Evolutionary conservation across 2,329 filamentous ascomycete genomes (phyloP).

Genomic region (Penicillium capsulatum): DNA sequence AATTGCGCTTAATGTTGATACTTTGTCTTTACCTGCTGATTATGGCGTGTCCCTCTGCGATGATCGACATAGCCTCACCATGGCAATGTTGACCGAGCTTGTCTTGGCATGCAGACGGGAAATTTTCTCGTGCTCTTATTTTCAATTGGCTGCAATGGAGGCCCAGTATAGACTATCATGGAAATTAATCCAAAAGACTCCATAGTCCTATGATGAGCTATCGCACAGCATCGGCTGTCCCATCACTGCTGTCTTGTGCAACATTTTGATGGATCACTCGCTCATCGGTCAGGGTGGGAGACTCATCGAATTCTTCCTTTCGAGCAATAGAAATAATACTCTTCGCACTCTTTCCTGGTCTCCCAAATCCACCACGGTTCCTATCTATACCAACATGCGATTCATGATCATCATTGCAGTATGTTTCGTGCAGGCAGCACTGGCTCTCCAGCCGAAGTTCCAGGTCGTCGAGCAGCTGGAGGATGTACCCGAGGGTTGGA

Average conservation of each 20-base stretch:
- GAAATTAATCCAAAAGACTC: too few species aligned
- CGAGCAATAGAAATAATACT: too few species aligned
- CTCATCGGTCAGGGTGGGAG: neutral
- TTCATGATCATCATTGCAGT: conserved; percentile 9
- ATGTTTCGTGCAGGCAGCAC: conserved; percentile 2
- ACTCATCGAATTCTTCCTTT: too few species aligned
- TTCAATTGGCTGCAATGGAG: too few species aligned
- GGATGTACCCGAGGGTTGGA: conserved; percentile 34
- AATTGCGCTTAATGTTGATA: too few species aligned
- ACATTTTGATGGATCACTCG: neutral
- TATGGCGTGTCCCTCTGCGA: neutral
- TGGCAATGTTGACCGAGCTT: neutral
- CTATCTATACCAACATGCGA: neutral
- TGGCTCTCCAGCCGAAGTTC: conserved; percentile 10
- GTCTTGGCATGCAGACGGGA: neutral
- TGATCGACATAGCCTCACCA: neutral
- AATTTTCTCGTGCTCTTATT: too few species aligned
- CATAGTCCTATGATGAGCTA: too few species aligned
- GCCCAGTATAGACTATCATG: too few species aligned
- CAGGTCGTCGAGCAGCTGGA: conserved; percentile 29
- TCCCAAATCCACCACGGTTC: too few species aligned
- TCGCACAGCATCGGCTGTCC: too few species aligned
- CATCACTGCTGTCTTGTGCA: neutral
- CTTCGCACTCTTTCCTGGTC: too few species aligned
- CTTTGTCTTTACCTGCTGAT: too few species aligned